Evolutionary conservation across 1,139 yeast species (phyloP), one percentile per base, ranked within the genome.

Genomic region (Pneumocystis carinii): DNA sequence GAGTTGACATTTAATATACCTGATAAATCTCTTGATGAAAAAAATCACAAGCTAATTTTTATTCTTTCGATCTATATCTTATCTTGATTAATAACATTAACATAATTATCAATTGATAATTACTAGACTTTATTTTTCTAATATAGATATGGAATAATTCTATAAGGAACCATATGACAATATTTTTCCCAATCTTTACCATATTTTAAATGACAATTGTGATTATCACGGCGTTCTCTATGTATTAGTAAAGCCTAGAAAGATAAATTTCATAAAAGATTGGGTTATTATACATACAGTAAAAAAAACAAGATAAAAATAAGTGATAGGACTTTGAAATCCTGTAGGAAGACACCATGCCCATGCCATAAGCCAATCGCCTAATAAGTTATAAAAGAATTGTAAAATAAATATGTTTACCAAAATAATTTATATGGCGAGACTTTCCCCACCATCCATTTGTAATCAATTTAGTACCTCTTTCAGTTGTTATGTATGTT

Each of bases 401-500:
- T 24, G 14, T 3, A 27, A 15, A 35, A 48, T 48, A 15, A 48
- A 19, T 10, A 59, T 56, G n/a, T 35, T 35, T 59, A 59, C 61
- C 98, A 67, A 90, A 80, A 75, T 92, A 92, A 72, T 92, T 92
- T 72, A 89, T 89, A 73, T 92, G 98, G 69, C 95, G 95, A 6
- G 96, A 84, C 56, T 79, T 74, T 2, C 87, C 87, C 98, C 98
- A 92, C 98, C 98, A 92, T 1, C 97, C 97, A 70, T 89, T 94
- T 64, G 84, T 81, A 63, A 92, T 77, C 67, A 92, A 79, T 71
- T 82, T 86, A 53, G 96, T 86, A 0, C 96, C 96, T 37, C 66
- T 62, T 36, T 66, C 60, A 0, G 97, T 86, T 67, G 81, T 76
- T 66, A 92, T 86, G 66, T 83, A 85, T 69, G 83, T 81, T 72